phyloP scores from a whole-genome alignment of 2,329 filamentous ascomycete genomes.

The Penicillium brasilianum region DNA sequence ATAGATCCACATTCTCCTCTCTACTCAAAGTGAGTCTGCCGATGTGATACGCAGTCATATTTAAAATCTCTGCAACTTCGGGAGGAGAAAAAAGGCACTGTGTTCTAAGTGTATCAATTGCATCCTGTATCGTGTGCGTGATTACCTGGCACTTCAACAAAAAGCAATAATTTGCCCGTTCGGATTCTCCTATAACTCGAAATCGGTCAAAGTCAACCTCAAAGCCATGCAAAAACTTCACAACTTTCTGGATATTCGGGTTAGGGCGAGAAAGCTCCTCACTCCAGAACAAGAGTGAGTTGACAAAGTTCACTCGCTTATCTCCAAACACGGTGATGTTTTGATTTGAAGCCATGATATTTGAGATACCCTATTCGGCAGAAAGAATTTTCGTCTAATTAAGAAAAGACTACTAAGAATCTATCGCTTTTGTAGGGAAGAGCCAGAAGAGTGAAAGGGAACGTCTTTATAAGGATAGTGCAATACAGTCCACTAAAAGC shows the following conservation, averaged over 20 bases:
- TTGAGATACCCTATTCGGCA: neutral
- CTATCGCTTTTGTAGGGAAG: no score
- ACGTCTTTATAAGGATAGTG: no score
- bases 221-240: neutral
- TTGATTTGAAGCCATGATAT: neutral
- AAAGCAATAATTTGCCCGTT: neutral
- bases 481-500: no score
- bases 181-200: neutral
- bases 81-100: neutral
- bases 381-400: no score
- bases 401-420: no score
- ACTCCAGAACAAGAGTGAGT: slow-evolving; percentile 1
- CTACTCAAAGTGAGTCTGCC: slow-evolving; percentile 3
- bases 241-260: neutral
- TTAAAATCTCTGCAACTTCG: slow-evolving; percentile 9
- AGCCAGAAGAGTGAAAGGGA: no score
- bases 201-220: slow-evolving; percentile 7
- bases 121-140: slow-evolving; percentile 4
- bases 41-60: slow-evolving; percentile 3
- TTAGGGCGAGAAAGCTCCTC: neutral
- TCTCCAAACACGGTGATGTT: neutral
- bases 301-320: neutral
- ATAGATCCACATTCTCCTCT: slow-evolving; percentile 2
- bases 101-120: neutral
- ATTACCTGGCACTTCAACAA: slow-evolving; percentile 5